These are phyloP conservation scores for Alternaria tenuissima DNA, from an alignment of 2,329 filamentous ascomycete species.

Conservation along the genomic window DNA sequence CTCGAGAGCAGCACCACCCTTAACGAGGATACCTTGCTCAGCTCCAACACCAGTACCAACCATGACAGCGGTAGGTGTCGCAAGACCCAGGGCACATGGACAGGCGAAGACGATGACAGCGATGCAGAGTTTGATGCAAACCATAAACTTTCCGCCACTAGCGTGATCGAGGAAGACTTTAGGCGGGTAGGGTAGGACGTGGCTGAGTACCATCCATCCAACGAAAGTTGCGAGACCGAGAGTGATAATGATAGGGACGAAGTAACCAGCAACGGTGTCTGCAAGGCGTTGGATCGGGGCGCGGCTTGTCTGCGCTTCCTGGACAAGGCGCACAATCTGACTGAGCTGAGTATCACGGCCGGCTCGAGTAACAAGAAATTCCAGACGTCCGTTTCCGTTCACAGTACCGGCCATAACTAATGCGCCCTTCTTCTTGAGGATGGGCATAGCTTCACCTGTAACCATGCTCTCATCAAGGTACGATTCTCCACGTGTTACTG, in stretches of 20 bases:
- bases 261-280: slow-evolving; percentile 90
- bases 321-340: slow-evolving; percentile 97
- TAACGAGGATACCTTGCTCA: slow-evolving; percentile 96
- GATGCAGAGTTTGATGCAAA: slow-evolving; percentile 96
- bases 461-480: slow-evolving; percentile 99
- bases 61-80: slow-evolving; percentile 97
- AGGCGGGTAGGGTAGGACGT: slow-evolving; percentile 83
- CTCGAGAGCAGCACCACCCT: slow-evolving; percentile 92
- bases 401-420: slow-evolving; percentile 91
- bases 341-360: slow-evolving; percentile 96
- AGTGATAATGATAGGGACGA: slow-evolving; percentile 86
- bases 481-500: slow-evolving; percentile 85
- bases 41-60: slow-evolving; percentile 97
- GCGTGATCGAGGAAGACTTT: slow-evolving; percentile 81
- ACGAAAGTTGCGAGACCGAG: slow-evolving; percentile 87
- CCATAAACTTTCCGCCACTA: slow-evolving; percentile 92
- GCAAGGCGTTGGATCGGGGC: slow-evolving; percentile 95
- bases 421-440: slow-evolving; percentile 84
- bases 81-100: slow-evolving; percentile 93
- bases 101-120: slow-evolving; percentile 98
- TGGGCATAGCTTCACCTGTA: slow-evolving; percentile 94
- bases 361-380: slow-evolving; percentile 90
- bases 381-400: slow-evolving; percentile 89
- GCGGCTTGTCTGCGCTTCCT: slow-evolving; percentile 92
- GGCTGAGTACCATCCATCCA: slow-evolving; percentile 93